Evolutionary conservation across 257 asterid species (phyloP).

Genomic region (Oldenlandia corymbosa): DNA sequence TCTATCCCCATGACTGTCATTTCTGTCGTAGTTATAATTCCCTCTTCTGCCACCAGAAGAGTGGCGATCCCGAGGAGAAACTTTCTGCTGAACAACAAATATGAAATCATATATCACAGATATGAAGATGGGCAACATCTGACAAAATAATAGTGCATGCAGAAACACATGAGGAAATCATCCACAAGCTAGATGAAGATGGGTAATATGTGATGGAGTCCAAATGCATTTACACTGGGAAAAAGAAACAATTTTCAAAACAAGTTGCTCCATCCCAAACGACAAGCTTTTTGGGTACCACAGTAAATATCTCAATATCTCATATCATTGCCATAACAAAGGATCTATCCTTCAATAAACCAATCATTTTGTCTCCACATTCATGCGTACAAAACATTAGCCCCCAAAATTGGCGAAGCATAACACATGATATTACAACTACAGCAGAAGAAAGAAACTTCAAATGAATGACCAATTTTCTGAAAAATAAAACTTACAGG

Average conservation of each 20-base stretch:
- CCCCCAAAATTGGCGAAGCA: not conserved
- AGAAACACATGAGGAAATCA: not conserved
- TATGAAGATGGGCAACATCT: not conserved
- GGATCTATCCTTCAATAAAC: not conserved
- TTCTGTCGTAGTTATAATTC: constrained; percentile 62
- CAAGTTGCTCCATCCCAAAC: too few species aligned
- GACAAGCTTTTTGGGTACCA: too few species aligned
- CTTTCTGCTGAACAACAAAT: constrained; percentile 45
- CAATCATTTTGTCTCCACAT: not conserved
- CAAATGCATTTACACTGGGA: too few species aligned
- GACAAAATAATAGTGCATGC: not conserved
- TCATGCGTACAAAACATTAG: not conserved
- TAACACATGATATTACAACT: not conserved
- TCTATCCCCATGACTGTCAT: constrained; percentile 57
- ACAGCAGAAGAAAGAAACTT: not conserved
- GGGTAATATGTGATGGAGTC: too few species aligned
- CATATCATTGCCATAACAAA: not conserved
- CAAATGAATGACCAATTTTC: not conserved
- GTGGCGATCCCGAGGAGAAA: constrained; percentile 60
- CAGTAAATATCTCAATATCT: too few species aligned
- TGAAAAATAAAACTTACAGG: constrained; percentile 56
- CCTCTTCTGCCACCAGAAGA: constrained; percentile 73
- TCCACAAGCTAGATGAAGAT: not conserved
- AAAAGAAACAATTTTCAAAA: too few species aligned
- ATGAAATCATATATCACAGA: constrained; percentile 9